Percentiles rank a stretch among this genome's conserved stretches.
Evolutionary conservation across 2,329 filamentous ascomycete genomes (phyloP).

Genomic region (Plectosphaerella sp.): DNA sequence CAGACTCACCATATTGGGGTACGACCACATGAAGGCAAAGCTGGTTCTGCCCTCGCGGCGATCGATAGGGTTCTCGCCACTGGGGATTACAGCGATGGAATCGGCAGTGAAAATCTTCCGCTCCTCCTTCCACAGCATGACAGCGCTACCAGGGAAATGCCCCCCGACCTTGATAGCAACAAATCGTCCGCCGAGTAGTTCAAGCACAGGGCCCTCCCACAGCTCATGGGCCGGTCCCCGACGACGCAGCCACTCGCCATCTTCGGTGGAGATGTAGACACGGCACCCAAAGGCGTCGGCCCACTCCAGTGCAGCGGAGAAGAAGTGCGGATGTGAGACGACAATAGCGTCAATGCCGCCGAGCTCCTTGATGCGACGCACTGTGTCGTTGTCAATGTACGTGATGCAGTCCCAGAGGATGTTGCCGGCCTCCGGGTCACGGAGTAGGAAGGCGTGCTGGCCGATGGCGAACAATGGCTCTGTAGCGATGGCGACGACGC

Average conservation of each 20-base stretch:
- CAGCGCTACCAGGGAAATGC: constrained; percentile 73
- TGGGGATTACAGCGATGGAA: constrained; percentile 67
- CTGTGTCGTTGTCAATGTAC: constrained; percentile 61
- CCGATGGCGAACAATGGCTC: constrained; percentile 66
- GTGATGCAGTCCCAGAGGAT: constrained; percentile 77
- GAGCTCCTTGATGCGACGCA: constrained; percentile 49
- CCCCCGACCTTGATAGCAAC: constrained; percentile 68
- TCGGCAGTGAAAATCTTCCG: constrained; percentile 69
- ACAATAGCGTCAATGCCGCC: constrained; percentile 69
- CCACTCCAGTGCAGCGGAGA: constrained; percentile 73
- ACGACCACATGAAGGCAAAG: constrained; percentile 11
- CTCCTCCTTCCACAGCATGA: constrained; percentile 51
- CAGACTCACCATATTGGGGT: constrained; percentile 10
- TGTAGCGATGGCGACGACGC: constrained; percentile 42
- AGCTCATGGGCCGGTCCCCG: constrained; percentile 39
- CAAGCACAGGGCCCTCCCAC: constrained; percentile 37
- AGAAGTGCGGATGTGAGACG: constrained; percentile 80
- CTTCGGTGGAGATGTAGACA: constrained; percentile 64
- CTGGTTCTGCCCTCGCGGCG: constrained; percentile 8
- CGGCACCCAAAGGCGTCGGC: constrained; percentile 63
- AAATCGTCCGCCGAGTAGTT: constrained; percentile 42
- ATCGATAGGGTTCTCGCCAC: constrained; percentile 30
- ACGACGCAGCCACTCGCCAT: constrained; percentile 58
- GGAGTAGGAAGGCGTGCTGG: constrained; percentile 66
- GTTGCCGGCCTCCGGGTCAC: constrained; percentile 58